phyloP scores from a whole-genome alignment of 2,329 filamentous ascomycete genomes.

The Mycosphaerella sp. region DNA sequence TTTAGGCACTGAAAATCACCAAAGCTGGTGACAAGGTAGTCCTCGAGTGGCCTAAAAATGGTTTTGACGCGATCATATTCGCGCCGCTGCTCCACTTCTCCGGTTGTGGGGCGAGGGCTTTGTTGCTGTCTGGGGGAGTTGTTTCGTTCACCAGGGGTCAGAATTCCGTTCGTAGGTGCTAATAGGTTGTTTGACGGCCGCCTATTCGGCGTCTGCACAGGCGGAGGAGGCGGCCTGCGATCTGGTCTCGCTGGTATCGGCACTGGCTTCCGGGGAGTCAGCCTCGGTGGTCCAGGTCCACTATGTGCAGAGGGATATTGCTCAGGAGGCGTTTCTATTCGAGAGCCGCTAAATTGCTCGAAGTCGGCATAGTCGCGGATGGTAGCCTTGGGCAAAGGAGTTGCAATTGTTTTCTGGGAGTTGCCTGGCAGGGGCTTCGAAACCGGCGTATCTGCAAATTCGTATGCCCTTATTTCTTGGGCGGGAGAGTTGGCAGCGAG shows the following conservation, averaged over 20 bases:
- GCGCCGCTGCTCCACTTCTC: constrained; percentile 26
- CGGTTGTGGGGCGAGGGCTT: constrained; percentile 25
- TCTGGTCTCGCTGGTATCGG: constrained; percentile 25
- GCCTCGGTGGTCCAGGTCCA: constrained; percentile 10
- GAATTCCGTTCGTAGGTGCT: constrained; percentile 18
- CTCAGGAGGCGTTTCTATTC: constrained; percentile 21
- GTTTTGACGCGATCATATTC: constrained; percentile 42
- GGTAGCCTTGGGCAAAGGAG: constrained; percentile 18
- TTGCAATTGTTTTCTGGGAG: constrained; percentile 4
- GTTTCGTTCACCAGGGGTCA: background rate
- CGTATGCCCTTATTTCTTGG: background rate
- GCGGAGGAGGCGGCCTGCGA: constrained; percentile 32
- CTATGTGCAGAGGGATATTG: constrained; percentile 1
- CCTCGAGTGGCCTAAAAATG: constrained; percentile 70
- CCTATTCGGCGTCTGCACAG: constrained; percentile 20
- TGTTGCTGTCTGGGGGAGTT: constrained; percentile 21
- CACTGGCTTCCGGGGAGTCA: constrained; percentile 23
- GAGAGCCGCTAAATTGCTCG: constrained; percentile 22
- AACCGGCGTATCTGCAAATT: constrained; percentile 20
- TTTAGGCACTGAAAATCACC: constrained; percentile 67
- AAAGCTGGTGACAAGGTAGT: constrained; percentile 66
- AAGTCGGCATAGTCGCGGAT: constrained; percentile 26
- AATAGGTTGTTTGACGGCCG: constrained; percentile 22
- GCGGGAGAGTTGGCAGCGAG: background rate
- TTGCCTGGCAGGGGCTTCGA: constrained; percentile 25